Base-by-base conservation (phyloP, 345 rosid species). In the Gossypium turneri region DNA sequence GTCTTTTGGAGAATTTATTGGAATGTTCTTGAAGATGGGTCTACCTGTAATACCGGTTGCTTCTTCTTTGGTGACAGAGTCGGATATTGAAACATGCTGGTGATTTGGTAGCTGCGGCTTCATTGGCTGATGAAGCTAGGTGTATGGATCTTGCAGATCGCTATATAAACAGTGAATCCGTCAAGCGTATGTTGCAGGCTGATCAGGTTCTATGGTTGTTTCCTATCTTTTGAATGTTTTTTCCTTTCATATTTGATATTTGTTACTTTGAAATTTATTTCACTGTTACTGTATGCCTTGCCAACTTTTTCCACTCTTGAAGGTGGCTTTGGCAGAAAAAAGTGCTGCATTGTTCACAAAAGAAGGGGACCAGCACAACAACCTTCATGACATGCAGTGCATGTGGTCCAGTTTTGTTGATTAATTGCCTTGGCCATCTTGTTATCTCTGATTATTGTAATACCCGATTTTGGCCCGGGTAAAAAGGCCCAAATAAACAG, bases 311-410 rank as follows among this genome's bases (percentile, higher is more conserved):
- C 29, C 73, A 71, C 15, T 71, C 55, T 24, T 73, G 77, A 77
- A 95, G 99, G 98, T 96, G 80, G 70, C 89, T 72, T 77, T 87
- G 88, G 98, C 99, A 4, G 99, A 93, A 84, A 93, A 93, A 86
- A 93, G 88, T 74, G 98, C 97, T 79, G 90, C 88, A 29, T 78
- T 96, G 76, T 96, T 96, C 83, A 96, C 99, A 45, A 96, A 93
- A 79, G 99, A 96, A 62, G 97, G 99, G 63, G 99, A 93, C 78
- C 98, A 92, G 84, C 97, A 92, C 84, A 96, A 92, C 85, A 93
- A 90, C 86, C 97, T 96, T 79, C 97, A 96, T 85, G 99, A 96
- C 84, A 96, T 96, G 99, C 99, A 96, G 84, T 96, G 98, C 98
- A 96, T 93, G 99, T 96, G 99, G 99, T 96, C 72, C 51, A 85